Evolutionary conservation across 2,329 filamentous ascomycete genomes (phyloP).

Genomic region (Atkinsonella hypoxylon): DNA sequence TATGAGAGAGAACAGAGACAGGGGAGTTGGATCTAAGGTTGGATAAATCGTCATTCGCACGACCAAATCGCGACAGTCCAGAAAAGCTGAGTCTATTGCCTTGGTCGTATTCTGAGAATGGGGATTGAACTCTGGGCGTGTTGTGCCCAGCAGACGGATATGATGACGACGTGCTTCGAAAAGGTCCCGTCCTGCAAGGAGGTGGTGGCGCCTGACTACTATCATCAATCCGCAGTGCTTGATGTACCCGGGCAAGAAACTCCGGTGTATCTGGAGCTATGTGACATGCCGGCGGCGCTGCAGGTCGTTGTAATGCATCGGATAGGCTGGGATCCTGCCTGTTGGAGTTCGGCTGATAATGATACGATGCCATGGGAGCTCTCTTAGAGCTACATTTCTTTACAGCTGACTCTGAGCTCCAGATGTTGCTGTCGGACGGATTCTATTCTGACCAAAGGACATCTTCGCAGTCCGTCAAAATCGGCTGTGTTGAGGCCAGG

Average conservation of each 20-base stretch:
- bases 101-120: constrained; percentile 11
- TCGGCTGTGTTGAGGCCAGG: neutral
- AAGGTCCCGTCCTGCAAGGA: constrained; percentile 1
- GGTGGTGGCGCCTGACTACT: neutral
- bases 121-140: constrained; percentile 16
- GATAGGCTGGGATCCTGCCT: neutral
- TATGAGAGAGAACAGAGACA: constrained; percentile 9
- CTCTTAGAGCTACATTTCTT: neutral
- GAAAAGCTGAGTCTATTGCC: constrained; percentile 16
- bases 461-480: neutral
- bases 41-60: constrained; percentile 17
- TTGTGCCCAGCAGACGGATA: constrained; percentile 16
- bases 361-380: neutral
- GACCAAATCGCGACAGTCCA: constrained; percentile 18
- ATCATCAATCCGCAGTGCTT: constrained; percentile 7
- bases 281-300: neutral
- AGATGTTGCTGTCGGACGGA: constrained; percentile 1
- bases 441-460: constrained; percentile 5
- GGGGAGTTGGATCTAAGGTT: constrained; percentile 18
- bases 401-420: neutral
- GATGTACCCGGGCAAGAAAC: constrained; percentile 11
- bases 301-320: neutral
- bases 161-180: constrained; percentile 20
- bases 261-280: constrained; percentile 5
- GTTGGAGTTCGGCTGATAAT: neutral